Percentiles rank a stretch among this genome's conserved stretches.
Conservation (phyloP, 2,329 filamentous ascomycete species). For the Nothomitra cinnamomea region DNA sequence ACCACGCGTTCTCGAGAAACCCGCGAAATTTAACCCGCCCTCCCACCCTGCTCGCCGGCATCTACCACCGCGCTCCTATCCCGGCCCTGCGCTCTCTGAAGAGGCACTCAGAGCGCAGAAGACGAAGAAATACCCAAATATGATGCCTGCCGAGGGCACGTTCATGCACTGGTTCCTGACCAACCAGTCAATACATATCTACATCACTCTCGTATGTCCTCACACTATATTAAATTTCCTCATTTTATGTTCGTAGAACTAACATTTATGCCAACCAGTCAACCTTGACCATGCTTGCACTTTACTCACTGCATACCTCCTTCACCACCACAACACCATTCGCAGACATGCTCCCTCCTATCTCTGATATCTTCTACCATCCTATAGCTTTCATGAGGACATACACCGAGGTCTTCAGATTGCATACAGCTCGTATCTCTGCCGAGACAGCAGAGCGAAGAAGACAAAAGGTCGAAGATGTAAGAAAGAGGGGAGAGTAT, state of each 20-base stretch:
- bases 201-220: conserved; percentile 59
- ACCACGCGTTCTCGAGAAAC: conserved; percentile 49
- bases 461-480: conserved; percentile 61
- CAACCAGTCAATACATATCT: conserved; percentile 57
- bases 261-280: conserved; percentile 25
- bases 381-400: conserved; percentile 50
- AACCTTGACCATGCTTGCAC: conserved; percentile 50
- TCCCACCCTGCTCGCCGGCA: conserved; percentile 62
- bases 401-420: conserved; percentile 53
- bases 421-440: conserved; percentile 59
- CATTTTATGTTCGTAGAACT: neutral
- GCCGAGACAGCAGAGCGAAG: conserved; percentile 54
- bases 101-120: conserved; percentile 50
- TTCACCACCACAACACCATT: conserved; percentile 68
- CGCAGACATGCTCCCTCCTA: conserved; percentile 57
- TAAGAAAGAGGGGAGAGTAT: conserved; percentile 71
- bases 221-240: conserved; percentile 23
- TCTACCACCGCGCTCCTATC: conserved; percentile 46
- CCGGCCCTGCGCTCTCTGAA: conserved; percentile 48
- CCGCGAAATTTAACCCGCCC: conserved; percentile 76
- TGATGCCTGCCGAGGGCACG: conserved; percentile 71
- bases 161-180: conserved; percentile 76
- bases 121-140: conserved; percentile 63
- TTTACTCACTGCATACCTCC: conserved; percentile 59
- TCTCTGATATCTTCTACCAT: conserved; percentile 48